phyloP scores from a whole-genome alignment of 2,329 filamentous ascomycete species.

The Fusarium sp. region DNA sequence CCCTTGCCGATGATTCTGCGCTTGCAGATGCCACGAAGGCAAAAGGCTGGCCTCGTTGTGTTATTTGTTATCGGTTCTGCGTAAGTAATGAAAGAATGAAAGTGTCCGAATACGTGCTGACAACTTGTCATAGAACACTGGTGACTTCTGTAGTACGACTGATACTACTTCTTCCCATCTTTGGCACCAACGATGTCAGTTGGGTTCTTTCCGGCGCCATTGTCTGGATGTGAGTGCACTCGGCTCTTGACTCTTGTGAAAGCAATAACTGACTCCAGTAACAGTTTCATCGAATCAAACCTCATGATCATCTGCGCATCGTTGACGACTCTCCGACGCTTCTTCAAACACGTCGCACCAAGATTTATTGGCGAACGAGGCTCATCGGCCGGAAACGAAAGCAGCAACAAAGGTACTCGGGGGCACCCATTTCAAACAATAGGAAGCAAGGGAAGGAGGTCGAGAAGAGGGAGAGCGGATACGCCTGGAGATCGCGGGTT shows the following conservation, averaged over 20 bases:
- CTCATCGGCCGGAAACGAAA: slow-evolving; percentile 6
- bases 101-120: slow-evolving; percentile 3
- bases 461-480: slow-evolving; percentile 16
- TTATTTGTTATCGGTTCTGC: slow-evolving; percentile 59
- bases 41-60: slow-evolving; percentile 58
- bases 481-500: slow-evolving; percentile 29
- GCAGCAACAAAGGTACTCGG: slow-evolving; percentile 14
- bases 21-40: slow-evolving; percentile 58
- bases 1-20: slow-evolving; percentile 59
- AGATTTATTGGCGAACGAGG: slow-evolving; percentile 39
- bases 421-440: slow-evolving; percentile 38
- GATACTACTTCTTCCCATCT: slow-evolving; percentile 45
- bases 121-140: slow-evolving; percentile 46
- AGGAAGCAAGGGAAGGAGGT: slow-evolving; percentile 13
- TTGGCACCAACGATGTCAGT: slow-evolving; percentile 44
- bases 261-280: slow-evolving; percentile 8
- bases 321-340: slow-evolving; percentile 52
- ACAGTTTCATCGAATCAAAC: slow-evolving; percentile 52
- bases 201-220: slow-evolving; percentile 48
- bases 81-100: slow-evolving; percentile 25
- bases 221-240: slow-evolving; percentile 46
- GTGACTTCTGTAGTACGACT: slow-evolving; percentile 52
- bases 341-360: slow-evolving; percentile 49
- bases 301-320: slow-evolving; percentile 53
- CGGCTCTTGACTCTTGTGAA: background rate